Conservation (phyloP, 805 yeast genomes). For the Saccharomycopsis microspora region DNA sequence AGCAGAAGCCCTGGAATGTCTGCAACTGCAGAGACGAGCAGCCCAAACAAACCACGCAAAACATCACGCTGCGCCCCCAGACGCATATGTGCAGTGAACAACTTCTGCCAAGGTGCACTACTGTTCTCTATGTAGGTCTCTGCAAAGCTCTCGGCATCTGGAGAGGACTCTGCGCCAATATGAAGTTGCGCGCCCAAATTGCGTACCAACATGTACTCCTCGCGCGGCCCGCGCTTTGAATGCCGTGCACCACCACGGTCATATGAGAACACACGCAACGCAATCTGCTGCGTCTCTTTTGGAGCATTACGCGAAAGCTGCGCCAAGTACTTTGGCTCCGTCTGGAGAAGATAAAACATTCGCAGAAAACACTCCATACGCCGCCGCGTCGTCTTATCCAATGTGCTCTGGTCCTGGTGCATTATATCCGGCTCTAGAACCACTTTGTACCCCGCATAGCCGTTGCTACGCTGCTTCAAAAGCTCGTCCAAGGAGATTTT, state of each 20-base stretch:
- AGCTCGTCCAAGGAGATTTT: slow-evolving; percentile 70
- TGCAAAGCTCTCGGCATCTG: slow-evolving; percentile 20
- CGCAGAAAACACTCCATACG: slow-evolving; percentile 65
- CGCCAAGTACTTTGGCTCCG: slow-evolving; percentile 60
- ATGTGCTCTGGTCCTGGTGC: slow-evolving; percentile 17
- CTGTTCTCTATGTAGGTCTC: slow-evolving; percentile 17
- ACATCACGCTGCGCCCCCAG: slow-evolving; percentile 24
- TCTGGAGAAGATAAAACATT: slow-evolving; percentile 71
- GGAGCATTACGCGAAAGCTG: not conserved
- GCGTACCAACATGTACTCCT: slow-evolving; percentile 56
- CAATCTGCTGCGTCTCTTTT: slow-evolving; percentile 23
- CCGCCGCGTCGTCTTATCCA: slow-evolving; percentile 25
- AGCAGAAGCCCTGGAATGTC: slow-evolving; percentile 37
- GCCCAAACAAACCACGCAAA: slow-evolving; percentile 25
- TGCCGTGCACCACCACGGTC: slow-evolving; percentile 19
- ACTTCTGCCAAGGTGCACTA: slow-evolving; percentile 30
- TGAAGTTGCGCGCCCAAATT: slow-evolving; percentile 38
- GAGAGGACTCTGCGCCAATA: slow-evolving; percentile 26
- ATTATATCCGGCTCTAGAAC: slow-evolving; percentile 7
- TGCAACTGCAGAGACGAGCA: slow-evolving; percentile 26
- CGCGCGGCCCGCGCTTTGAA: slow-evolving; percentile 33
- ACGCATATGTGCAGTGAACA: slow-evolving; percentile 29
- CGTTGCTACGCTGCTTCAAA: slow-evolving; percentile 27
- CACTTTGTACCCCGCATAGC: slow-evolving; percentile 14
- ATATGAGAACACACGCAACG: slow-evolving; percentile 24